Base-by-base conservation (phyloP, 1,284 basidiomycete genomes). In the Boletus albobrunnescens region DNA sequence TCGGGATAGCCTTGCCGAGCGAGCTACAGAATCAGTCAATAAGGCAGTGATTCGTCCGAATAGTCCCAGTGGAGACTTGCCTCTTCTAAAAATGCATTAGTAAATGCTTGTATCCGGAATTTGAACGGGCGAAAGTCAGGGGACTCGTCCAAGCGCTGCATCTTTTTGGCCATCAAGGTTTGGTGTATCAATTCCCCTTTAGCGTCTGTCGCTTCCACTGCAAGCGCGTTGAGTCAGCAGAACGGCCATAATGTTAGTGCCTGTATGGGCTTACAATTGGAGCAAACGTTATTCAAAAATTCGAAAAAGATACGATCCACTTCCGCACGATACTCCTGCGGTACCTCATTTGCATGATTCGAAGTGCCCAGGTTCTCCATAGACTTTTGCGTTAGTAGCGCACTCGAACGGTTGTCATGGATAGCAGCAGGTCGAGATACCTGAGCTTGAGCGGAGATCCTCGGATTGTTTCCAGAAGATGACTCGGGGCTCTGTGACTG, bases 181-280 rank as follows among this genome's bases (percentile, higher is more conserved):
- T 99, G 96, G 67, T 99, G 96, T 47, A 99, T 92, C 39, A 90
- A 85, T 67, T 99, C 95, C 48, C 96, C 96, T 67, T 97, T 96
- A 41, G 82, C 78, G 65, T 99, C 96, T 39, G 83, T 88, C 14
- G 89, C 87, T 49, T 97, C 93, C 68, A 98, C 93, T 95, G 60
- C 42, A 53, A 58, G 56, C 41, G 45, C 19, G 38, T 38, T 53
- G 31, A 49, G 52, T 49, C 48, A 51, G 42, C 54, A 32, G 12
- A 31, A 49, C 11, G 26, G 38, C 8, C 9, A n/a, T n/a, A 56
- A 10, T 26, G 19, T n/a, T n/a, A n/a, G 41, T 40, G 36, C 46
- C 47, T 40, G 44, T 38, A 51, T 7, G 74, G 13, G 39, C 88
- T 72, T 66, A 94, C 93, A 68, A 68, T 98, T 91, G 16, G 92